Conservation (phyloP, 495 filamentous ascomycete species). For the Hypoxylon crocopeplum region DNA sequence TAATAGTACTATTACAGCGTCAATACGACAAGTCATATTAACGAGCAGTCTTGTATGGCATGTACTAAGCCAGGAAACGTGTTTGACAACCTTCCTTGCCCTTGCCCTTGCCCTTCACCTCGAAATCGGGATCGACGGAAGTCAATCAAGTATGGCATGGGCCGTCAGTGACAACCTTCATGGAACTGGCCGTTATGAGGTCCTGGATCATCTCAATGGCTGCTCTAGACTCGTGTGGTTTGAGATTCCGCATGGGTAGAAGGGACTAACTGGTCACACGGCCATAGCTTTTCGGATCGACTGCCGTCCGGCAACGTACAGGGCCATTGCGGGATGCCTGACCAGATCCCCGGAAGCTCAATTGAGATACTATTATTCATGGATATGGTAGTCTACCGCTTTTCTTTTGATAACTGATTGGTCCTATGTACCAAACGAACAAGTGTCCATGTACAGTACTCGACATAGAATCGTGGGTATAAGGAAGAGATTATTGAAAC, state of each 20-base stretch:
- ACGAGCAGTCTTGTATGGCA: no score
- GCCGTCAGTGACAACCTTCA: background rate
- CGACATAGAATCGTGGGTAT: background rate
- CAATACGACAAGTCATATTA: slow-evolving; percentile 18
- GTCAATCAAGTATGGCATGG: slow-evolving; percentile 8
- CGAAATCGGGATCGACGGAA: slow-evolving; percentile 7
- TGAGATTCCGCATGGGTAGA: no score
- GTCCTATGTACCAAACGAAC: no score
- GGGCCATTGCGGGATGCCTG: background rate
- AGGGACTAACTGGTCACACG: background rate
- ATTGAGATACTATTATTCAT: no score
- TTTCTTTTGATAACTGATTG: no score
- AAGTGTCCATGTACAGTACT: no score
- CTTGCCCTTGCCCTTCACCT: no score
- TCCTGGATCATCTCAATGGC: background rate
- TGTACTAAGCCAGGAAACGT: background rate
- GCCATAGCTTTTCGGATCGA: background rate
- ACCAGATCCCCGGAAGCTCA: slow-evolving; percentile 8
- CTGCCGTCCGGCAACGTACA: slow-evolving; percentile 7
- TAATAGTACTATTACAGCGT: no score
- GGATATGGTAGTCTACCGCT: no score
- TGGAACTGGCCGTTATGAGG: background rate
- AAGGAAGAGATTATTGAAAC: slow-evolving; percentile 4
- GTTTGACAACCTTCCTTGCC: slow-evolving; percentile 10
- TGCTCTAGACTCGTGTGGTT: no score